Conservation (phyloP, 1,284 basidiomycete genomes). For the Xanthoconium separans region DNA sequence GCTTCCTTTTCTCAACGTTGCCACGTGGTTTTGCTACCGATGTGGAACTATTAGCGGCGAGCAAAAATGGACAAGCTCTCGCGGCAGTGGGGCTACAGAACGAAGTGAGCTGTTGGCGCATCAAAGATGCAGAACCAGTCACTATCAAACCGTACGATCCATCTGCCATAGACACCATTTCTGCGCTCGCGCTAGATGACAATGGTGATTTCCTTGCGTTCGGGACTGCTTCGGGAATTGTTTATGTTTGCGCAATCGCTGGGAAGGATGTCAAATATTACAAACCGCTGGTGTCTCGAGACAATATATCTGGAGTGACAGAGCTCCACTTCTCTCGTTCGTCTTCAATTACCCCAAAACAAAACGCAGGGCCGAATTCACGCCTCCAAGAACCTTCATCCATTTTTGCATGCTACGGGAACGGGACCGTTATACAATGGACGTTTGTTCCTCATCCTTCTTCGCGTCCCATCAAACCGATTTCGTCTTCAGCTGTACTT, state of each 20-base stretch:
- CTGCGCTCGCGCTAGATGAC: slow-evolving; percentile 58
- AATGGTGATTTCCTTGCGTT: slow-evolving; percentile 58
- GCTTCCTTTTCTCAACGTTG: slow-evolving; percentile 64
- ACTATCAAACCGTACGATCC: slow-evolving; percentile 40
- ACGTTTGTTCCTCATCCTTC: slow-evolving; percentile 38
- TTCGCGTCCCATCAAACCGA: slow-evolving; percentile 45
- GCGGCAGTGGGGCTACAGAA: slow-evolving; percentile 78
- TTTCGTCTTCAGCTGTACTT: slow-evolving; percentile 43
- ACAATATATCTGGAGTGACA: slow-evolving; percentile 21
- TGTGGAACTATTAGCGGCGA: slow-evolving; percentile 76
- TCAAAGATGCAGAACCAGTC: slow-evolving; percentile 39
- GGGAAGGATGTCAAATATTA: slow-evolving; percentile 40
- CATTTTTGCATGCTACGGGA: slow-evolving; percentile 58
- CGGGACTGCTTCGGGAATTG: slow-evolving; percentile 60
- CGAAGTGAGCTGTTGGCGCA: slow-evolving; percentile 69
- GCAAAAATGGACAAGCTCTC: slow-evolving; percentile 60
- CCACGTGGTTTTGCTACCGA: slow-evolving; percentile 79
- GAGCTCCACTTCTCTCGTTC: slow-evolving; percentile 38
- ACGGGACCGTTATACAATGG: slow-evolving; percentile 57
- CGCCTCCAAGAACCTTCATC: slow-evolving; percentile 30
- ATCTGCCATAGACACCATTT: slow-evolving; percentile 47
- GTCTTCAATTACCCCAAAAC: slow-evolving; percentile 16
- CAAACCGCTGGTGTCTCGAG: slow-evolving; percentile 43
- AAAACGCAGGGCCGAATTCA: slow-evolving; percentile 31
- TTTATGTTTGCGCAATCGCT: slow-evolving; percentile 56